Evolutionary conservation across 345 rosid genomes (phyloP).

Genomic region (Eucalyptus rudis): DNA sequence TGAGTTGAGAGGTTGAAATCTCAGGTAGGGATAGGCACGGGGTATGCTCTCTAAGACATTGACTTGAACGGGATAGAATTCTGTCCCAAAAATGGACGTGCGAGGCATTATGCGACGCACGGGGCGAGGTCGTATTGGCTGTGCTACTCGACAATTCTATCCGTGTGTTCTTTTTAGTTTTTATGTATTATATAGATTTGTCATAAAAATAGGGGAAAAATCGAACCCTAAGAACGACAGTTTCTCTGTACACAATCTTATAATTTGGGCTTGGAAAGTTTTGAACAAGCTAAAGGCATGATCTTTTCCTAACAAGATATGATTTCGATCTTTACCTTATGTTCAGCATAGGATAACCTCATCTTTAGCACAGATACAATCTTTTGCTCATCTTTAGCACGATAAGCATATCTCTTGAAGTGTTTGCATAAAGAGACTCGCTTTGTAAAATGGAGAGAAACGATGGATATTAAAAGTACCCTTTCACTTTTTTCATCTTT

Average conservation of each 20-base stretch:
- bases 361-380: neutral
- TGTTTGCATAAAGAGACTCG: neutral
- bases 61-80: neutral
- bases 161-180: too few species aligned
- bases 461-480: neutral
- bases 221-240: neutral
- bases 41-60: neutral
- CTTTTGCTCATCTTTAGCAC: neutral
- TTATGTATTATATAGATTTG: neutral
- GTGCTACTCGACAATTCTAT: neutral
- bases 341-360: neutral
- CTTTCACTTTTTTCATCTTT: neutral
- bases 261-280: neutral
- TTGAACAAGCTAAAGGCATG: neutral
- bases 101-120: neutral
- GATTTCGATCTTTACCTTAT: neutral
- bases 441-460: neutral
- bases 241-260: neutral
- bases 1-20: neutral
- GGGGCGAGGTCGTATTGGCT: neutral
- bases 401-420: neutral
- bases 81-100: neutral
- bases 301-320: neutral
- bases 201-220: neutral
- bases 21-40: neutral